Percentiles rank a stretch among this genome's conserved stretches.
phyloP scores from a whole-genome alignment of 345 rosid genomes.

The Euphorbia lathyris region DNA sequence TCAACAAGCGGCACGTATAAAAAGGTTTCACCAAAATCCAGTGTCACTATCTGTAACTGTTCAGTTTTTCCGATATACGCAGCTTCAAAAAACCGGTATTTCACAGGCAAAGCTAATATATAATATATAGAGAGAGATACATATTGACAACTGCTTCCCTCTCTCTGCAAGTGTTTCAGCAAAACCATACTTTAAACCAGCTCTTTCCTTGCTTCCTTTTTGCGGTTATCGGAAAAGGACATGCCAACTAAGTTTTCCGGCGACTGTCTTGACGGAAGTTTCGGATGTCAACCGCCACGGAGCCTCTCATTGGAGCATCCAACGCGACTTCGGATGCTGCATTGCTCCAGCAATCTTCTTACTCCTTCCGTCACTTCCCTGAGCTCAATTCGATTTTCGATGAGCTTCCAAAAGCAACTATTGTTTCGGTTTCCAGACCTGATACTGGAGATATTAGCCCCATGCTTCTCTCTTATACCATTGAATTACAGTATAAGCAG shows the following conservation, averaged over 20 bases:
- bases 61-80: too few species aligned
- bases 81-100: not conserved
- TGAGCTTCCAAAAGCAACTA: conserved; percentile 59
- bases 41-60: not conserved
- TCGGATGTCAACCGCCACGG: conserved; percentile 43
- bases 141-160: conserved; percentile 1
- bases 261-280: not conserved
- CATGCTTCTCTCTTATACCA: conserved; percentile 77
- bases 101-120: not conserved
- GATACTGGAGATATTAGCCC: conserved; percentile 85
- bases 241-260: conserved; percentile 24
- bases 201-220: not conserved
- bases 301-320: conserved; percentile 41
- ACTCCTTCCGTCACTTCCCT: conserved; percentile 26
- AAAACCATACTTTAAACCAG: not conserved
- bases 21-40: not conserved
- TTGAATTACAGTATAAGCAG: conserved; percentile 80
- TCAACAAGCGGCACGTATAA: conserved; percentile 6
- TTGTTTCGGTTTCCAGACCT: conserved; percentile 68
- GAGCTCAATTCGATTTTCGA: conserved; percentile 49
- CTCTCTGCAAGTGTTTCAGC: not conserved
- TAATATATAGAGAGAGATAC: too few species aligned
- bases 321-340: conserved; percentile 24
- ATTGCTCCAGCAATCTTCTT: conserved; percentile 20
- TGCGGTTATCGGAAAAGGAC: conserved; percentile 11